Base-by-base conservation (phyloP, 2,329 filamentous ascomycete species). In the Dactylellina cionopaga region DNA sequence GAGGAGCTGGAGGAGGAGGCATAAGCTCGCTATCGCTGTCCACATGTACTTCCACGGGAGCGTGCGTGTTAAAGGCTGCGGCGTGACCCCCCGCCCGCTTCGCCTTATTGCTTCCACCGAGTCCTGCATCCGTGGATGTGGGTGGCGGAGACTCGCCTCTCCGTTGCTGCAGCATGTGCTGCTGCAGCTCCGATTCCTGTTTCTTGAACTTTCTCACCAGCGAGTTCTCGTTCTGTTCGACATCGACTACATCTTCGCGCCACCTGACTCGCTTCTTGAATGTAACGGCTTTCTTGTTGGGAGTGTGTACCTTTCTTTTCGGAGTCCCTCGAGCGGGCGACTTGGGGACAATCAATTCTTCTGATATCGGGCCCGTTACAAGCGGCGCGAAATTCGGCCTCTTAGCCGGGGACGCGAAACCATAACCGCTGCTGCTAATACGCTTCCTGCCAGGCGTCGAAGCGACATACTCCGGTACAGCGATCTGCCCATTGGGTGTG, bases 171-270 rank as follows among this genome's bases (percentile, higher is more conserved):
- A 39, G 84, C 80, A 25, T 85, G 84, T 13, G 85, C 22, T 80
- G 80, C 52, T 88, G 85, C 5, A 88, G 86, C 0, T 87, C 86
- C 1, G 83, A 83, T 13, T 86, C 83, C 6, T 85, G 80, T 78
- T 89, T 90, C 79, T 92, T 86, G 0, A 95, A 94, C 1, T 94
- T 97, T 81, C 92, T 92, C 78, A 94, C 91, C 79, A 94, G 97
- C 79, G 98, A 95, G 46, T 72, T 72, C 35, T 72, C 68, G 54
- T 49, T 72, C 46, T 72, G 68, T 33, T 74, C 69, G 22, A 92
- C 93, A 55, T 94, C 88, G 78, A 96, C 90, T 1, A 89, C 92
- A 77, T 98, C 95, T 77, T 96, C 92, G 68, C 92, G 89, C 95
- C 95, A 99, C 75, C 94, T 87, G 4, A 99, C 94, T 46, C 86